Evolutionary conservation across 108 stramenopile species (phyloP), one percentile per base, ranked within the genome.

Genomic region (Nitzschia putrida): DNA sequence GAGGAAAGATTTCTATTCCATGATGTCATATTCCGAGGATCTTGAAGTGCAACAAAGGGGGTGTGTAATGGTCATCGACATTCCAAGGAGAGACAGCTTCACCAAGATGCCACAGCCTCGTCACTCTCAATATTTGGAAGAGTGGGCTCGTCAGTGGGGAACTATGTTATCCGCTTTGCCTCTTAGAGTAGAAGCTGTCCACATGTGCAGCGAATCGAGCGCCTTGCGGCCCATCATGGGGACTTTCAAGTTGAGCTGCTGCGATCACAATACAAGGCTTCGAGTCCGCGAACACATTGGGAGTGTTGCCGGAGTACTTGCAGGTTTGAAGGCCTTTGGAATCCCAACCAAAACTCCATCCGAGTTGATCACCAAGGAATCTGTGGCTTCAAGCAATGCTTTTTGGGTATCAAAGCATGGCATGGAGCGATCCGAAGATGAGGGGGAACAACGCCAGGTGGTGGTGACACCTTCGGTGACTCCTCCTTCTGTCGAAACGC

Each of bases 251-350:
- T 23, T 57, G 37, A 55, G 24, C 42, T 22, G 18, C n/a, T 22
- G 18, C n/a, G 37, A 18, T n/a, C 2, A 1, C 10, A 41, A 23
- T 43, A 23, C 23, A 20, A 29, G 68, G 12, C 18, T 57, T 13
- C 54, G 68, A 8, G 24, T 45, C 7, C 68, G 68, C 21, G 50
- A 52, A 24, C 68, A 68, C 37, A 57, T 57, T 24, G 68, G 68
- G 12, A 53, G 26, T 38, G 51, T 37, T 18, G n/a, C 2, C 34
- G 65, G 53, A 39, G 7, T 23, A 53, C 18, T 53, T 13, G 22
- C 3, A 37, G 7, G 22, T 16, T 26, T 66, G 24, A 24, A 38
- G 37, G 4, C 45, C 0, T 66, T 49, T 22, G 65, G 65, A 8
- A 66, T 66, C 53, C 65, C 65, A 40, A 59, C 29, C n/a, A n/a